A percentile compares a stretch with the other conserved stretches of the same genome.
Conservation (phyloP, 805 yeast genomes). For the Starmera quercuum region DNA sequence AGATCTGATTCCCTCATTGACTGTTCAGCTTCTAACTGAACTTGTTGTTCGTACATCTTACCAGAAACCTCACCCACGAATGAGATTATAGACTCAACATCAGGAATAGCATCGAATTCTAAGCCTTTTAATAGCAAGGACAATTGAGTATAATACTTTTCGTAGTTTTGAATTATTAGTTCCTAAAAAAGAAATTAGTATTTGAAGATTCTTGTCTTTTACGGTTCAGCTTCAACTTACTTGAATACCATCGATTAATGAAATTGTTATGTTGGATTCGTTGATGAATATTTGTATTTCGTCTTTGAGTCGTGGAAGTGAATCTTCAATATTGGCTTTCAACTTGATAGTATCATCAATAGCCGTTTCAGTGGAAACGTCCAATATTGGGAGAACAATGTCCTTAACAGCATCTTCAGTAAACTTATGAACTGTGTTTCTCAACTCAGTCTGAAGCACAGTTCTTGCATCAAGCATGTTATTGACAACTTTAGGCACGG, state of each 20-base stretch:
- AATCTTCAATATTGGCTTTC: constrained; percentile 40
- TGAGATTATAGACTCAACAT: constrained; percentile 50
- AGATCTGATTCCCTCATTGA: background rate
- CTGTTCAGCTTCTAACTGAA: constrained; percentile 2
- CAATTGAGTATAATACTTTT: constrained; percentile 35
- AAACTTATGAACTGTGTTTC: constrained; percentile 62
- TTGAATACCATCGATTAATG: constrained; percentile 57
- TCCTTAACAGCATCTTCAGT: constrained; percentile 47
- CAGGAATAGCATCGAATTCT: constrained; percentile 46
- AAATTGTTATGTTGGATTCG: constrained; percentile 43
- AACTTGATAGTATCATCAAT: constrained; percentile 31
- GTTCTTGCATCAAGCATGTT: constrained; percentile 72
- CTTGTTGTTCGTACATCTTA: constrained; percentile 19
- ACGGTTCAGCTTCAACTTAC: too few relatives aligned
- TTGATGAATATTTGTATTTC: constrained; percentile 47
- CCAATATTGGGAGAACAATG: constrained; percentile 40
- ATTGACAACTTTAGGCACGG: constrained; percentile 73
- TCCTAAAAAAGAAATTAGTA: too few relatives aligned
- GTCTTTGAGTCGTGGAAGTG: constrained; percentile 47
- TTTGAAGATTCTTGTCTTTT: too few relatives aligned
- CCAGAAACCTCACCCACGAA: constrained; percentile 33
- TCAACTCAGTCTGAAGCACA: constrained; percentile 68
- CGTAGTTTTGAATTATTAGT: constrained; percentile 49
- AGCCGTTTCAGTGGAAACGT: constrained; percentile 16
- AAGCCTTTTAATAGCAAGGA: constrained; percentile 21